phyloP scores from a whole-genome alignment of 108 stramenopile genomes.

The Fragilariopsis cylindrus region DNA sequence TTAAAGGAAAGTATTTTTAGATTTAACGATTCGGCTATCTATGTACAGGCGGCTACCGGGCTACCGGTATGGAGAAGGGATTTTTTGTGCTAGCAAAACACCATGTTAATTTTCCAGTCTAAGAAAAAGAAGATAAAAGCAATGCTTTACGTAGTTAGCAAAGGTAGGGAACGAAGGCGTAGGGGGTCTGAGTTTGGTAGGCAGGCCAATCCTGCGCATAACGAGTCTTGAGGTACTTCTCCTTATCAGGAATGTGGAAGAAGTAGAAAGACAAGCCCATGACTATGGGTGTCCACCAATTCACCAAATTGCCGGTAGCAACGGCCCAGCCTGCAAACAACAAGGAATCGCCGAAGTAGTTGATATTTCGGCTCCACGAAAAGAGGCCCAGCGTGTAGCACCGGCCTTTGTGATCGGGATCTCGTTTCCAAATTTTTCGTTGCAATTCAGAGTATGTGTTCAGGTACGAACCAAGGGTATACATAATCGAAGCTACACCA shows the following conservation, averaged over 20 bases:
- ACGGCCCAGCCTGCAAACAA: conserved; percentile 23
- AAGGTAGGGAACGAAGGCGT: conserved; percentile 17
- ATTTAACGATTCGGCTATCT: too few relatives aligned
- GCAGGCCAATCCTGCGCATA: conserved; percentile 19
- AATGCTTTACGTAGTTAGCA: conserved; percentile 2
- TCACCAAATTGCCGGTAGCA: conserved; percentile 13
- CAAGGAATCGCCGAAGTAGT: conserved; percentile 25
- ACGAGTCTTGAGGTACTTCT: conserved; percentile 16
- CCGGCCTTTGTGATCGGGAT: conserved; percentile 12
- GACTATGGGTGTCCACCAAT: conserved; percentile 16
- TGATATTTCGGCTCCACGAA: conserved; percentile 26
- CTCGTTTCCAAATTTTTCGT: conserved; percentile 13
- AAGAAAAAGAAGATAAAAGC: neutral
- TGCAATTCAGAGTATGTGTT: conserved; percentile 22
- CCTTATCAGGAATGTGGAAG: conserved; percentile 27
- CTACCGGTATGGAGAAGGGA: too few relatives aligned
- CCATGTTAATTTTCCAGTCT: too few relatives aligned
- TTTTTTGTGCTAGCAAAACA: too few relatives aligned
- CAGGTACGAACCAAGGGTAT: conserved; percentile 18
- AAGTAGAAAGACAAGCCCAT: conserved; percentile 21
- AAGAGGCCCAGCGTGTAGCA: conserved; percentile 28
- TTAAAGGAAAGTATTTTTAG: too few relatives aligned
- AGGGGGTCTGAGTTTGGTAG: conserved; percentile 17
- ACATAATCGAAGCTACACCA: neutral
- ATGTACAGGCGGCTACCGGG: too few relatives aligned